Base-by-base conservation (phyloP, 768 basidiomycete genomes). In the Termitomyces sp. region DNA sequence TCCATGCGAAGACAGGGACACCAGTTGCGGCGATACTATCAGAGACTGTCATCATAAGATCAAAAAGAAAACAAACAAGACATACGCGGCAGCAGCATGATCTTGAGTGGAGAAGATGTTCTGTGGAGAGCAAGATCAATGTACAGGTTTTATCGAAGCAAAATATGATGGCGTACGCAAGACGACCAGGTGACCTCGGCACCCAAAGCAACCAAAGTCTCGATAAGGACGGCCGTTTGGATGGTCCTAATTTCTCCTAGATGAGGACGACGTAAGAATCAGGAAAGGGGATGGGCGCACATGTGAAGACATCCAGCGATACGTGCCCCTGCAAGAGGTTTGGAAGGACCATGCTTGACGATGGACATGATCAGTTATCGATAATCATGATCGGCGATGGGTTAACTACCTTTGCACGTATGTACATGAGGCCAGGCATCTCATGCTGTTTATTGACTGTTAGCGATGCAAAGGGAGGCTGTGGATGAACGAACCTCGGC, bases 41-140 rank as follows among this genome's bases (percentile, higher is more conserved):
- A 12, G 58, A 37, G 27, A 44, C 24, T 49, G 24, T 53, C 37
- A 62, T 34, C 44, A 60, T 46, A 26, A 22, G 48, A 33, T 44
- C 46, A 47, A 56, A 24, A 16, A 12, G 32, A 40, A 47, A 40
- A 44, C 58, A 10, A n/a, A 43, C 4, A 20, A 20, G 16, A 82
- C 88, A 69, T 72, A 93, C 90, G 93, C 97, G 64, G 97, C 91
- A 53, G 97, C 97, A 54, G 97, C 97, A 77, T 99, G 97, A 74
- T 99, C 97, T 77, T 99, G 97, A 52, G 97, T 99, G 50, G 97
- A 98, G 80, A 96, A 99, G 73, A 99, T 99, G 81, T 99, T 97
- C 93, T 94, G 61, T 36, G 68, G 44, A 22, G 8, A 8, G 5
- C 34, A 39, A 36, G 13, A 24, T 56, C 47, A 60, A 39, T 43